Evolutionary conservation across 306 rosid species (phyloP), one percentile per base, ranked within the genome.

Genomic region (Dryas drummondii): DNA sequence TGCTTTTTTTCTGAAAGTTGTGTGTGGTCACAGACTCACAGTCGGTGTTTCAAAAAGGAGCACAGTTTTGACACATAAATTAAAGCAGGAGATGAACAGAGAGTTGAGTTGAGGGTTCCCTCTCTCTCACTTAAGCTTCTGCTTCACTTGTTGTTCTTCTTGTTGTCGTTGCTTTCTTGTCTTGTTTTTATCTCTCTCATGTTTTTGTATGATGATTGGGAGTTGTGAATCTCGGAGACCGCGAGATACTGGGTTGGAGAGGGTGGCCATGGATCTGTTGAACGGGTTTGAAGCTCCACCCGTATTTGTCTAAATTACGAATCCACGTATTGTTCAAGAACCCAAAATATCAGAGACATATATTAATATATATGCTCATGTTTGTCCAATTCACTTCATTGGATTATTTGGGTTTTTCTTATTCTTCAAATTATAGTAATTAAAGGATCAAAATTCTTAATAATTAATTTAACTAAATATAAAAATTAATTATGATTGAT

Each of bases 71-170:
- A 32, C 17, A 68, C 41, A 26, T 16, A 37, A 17, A 6, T 32
- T 46, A 44, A 26, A 49, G 45, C 37, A 45, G 26, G 68, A 70
- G 32, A 72, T 63, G 45, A 49, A 32, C 9, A 67, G 70, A 49
- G 78, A 66, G 68, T 56, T 15, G 79, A 57, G 74, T 19, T n/a
- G 26, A 46, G 74, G 63, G 60, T 46, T 68, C 74, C 22, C 47
- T 60, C 42, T 6, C 70, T 41, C 50, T 80, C 64, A 57, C 48
- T 74, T 71, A n/a, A 56, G 60, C 51, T 62, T 82, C 59, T 47
- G 53, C 67, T 67, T 70, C 78, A 56, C 76, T 57, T 7, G 14
- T 53, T 45, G 72, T 71, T 55, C 66, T 56, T 42, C 75, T 11
- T 63, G 72, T 72, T 57, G 74, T 37, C 66, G 70, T 74, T 53